Conservation (phyloP, 805 yeast genomes). For the Barnettozyma salicaria region DNA sequence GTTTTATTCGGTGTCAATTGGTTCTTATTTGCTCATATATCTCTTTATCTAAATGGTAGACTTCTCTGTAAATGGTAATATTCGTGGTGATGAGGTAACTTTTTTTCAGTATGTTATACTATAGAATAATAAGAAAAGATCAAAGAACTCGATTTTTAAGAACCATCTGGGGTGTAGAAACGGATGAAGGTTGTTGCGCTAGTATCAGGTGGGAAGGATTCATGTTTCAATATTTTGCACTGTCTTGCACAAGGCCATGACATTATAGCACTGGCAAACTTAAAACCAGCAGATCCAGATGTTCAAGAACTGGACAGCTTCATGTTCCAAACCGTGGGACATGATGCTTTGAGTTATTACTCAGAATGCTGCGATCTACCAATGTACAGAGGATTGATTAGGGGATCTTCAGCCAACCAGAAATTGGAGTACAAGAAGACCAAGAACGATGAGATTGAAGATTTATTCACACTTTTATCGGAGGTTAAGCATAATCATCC, state of each 20-base stretch:
- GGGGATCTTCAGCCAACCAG: slow-evolving; percentile 57
- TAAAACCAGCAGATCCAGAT: slow-evolving; percentile 52
- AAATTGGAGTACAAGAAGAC: slow-evolving; percentile 66
- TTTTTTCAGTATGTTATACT: too few species aligned
- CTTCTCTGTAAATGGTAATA: too few species aligned
- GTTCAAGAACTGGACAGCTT: slow-evolving; percentile 81
- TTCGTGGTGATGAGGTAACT: too few species aligned
- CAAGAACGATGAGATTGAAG: slow-evolving; percentile 81
- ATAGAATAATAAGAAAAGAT: too few species aligned
- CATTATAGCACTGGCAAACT: slow-evolving; percentile 76
- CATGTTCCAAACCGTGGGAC: slow-evolving; percentile 98
- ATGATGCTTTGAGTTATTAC: slow-evolving; percentile 62
- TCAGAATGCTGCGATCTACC: slow-evolving; percentile 74
- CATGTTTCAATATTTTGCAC: slow-evolving; percentile 83
- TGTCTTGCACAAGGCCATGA: slow-evolving; percentile 85
- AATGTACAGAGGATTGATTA: slow-evolving; percentile 60
- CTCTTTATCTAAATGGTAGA: too few species aligned
- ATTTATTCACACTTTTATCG: slow-evolving; percentile 50
- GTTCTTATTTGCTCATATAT: too few species aligned
- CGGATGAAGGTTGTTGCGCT: slow-evolving; percentile 95
- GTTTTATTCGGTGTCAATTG: too few species aligned
- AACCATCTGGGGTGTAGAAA: too few species aligned
- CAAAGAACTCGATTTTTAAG: too few species aligned
- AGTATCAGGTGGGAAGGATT: slow-evolving; percentile 94
- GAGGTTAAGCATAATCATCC: slow-evolving; percentile 51